Evolutionary conservation across 2,329 filamentous ascomycete species (phyloP), one percentile per base, ranked within the genome.

Genomic region (Aspergillus neotritici): DNA sequence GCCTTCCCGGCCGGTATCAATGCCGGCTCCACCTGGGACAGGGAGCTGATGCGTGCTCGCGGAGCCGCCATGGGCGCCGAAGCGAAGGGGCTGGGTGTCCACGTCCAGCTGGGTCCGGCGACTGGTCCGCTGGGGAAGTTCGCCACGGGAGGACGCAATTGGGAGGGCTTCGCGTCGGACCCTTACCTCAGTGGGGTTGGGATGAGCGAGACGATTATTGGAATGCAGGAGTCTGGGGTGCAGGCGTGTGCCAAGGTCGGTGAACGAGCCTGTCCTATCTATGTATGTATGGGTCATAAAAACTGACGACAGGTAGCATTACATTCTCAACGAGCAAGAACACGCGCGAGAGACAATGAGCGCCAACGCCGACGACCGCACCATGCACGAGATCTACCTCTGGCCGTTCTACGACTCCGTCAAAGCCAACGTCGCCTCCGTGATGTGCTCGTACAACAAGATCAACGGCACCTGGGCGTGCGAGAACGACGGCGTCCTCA

Each of bases 381-480:
- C 84, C 1, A 69, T 87, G 58, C 84, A 88, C 54, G 86, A 89
- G 62, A 64, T 87, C 5, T 90, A 88, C 58, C 70, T 83, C 17
- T 89, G 86, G 86, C 86, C 86, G 0, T 90, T 89, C 57, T 82
- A 77, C 15, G 83, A 89, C 56, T 82, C 82, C 1, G 77, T 88
- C 41, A 74, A 74, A 42, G 83, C 83, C 5, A 83, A 84, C 5
- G 81, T 85, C 4, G 62, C 68, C 8, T 67, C 67, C 2, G 57
- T 74, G 11, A 76, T 76, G 73, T 75, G 73, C 56, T 62, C 49
- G 1, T 72, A 72, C 50, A 68, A 72, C 57, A 83, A 86, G 57
- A 62, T 89, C 65, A 94, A 94, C 70, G 87, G 87, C 65, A 87
- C 81, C 6, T 88, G 88, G 54, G 76, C 68, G 14, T 93, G 87